Evolutionary conservation across 495 filamentous ascomycete genomes (phyloP), one percentile per base, ranked within the genome.

Genomic region (Darksidea phi): DNA sequence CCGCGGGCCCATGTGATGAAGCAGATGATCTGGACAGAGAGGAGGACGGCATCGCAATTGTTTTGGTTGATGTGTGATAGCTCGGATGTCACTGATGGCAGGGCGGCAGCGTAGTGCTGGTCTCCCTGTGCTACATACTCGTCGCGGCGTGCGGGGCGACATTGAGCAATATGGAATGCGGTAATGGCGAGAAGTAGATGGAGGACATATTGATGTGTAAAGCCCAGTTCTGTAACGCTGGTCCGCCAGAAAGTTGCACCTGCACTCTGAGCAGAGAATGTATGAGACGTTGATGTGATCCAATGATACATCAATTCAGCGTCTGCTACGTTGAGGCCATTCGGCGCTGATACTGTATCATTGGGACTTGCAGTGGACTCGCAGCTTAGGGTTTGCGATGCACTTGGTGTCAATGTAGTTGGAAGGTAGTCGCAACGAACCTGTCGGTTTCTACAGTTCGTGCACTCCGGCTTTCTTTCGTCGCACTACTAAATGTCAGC

Each of bases 21-120:
- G 43, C 41, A 48, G 42, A 57, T 57, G 41, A 57, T 41, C 23
- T 57, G 54, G 2, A 57, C 54, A 12, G 54, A 48, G 8, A 43
- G 21, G 43, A 46, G 36, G 6, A 57, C 43, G 2, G 54, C 41
- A 28, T 57, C 41, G 43, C 42, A 48, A 15, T 57, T 47, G 10
- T 32, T 26, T 1, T 12, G 8, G 42, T n/a, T 57, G 54, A 57
- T 57, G 43, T 47, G 25, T 23, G 54, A n/a, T 8, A 57, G 43
- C 23, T 47, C 41, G 6, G 41, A 23, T 10, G 54, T 48, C 1
- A 57, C 54, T 10, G 6, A 11, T 1, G 42, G 23, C 6, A 57
- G 43, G 6, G 54, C 54, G 4, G 23, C 12, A 28, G 42, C 15
- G 54, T 57, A 57, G 20, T 57, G 43, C 6, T 37, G 41, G 20